Evolutionary conservation across 176 grass and related monocot genomes (phyloP).

Genomic region (Puccinellia tenuiflora): DNA sequence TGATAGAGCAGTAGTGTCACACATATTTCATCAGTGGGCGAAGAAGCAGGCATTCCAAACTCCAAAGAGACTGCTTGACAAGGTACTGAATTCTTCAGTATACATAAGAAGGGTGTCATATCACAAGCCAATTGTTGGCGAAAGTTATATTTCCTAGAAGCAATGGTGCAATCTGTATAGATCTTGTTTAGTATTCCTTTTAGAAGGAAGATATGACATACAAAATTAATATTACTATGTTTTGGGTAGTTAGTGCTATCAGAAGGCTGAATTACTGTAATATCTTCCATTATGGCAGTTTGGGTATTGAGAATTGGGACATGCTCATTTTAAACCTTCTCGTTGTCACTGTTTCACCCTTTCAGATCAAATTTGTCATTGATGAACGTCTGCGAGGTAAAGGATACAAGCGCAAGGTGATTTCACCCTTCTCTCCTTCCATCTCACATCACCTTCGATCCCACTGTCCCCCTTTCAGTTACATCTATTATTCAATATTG

Average conservation of each 20-base stretch:
- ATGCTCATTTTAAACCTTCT: constrained; percentile 2
- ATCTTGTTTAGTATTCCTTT: neutral
- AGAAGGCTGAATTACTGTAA: neutral
- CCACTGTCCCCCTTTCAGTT: neutral
- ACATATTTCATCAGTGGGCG: constrained; percentile 75
- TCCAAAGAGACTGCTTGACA: constrained; percentile 72
- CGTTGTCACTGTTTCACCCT: constrained; percentile 10
- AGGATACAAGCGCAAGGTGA: constrained; percentile 89
- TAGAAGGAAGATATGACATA: neutral
- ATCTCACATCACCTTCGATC: neutral
- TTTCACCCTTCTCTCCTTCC: neutral
- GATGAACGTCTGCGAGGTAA: constrained; percentile 84
- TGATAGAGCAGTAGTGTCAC: constrained; percentile 60
- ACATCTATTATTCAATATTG: neutral
- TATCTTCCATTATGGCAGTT: neutral
- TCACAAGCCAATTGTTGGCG: neutral
- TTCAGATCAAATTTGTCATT: constrained; percentile 82
- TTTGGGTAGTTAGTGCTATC: neutral
- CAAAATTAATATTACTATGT: neutral
- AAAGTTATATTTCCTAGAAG: neutral
- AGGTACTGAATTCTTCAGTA: constrained; percentile 25
- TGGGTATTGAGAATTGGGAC: neutral
- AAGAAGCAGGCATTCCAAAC: constrained; percentile 75
- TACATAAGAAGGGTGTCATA: neutral
- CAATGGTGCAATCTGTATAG: neutral